Conservation (phyloP, 2,329 filamentous ascomycete genomes). For the Gnomoniopsis sp. region DNA sequence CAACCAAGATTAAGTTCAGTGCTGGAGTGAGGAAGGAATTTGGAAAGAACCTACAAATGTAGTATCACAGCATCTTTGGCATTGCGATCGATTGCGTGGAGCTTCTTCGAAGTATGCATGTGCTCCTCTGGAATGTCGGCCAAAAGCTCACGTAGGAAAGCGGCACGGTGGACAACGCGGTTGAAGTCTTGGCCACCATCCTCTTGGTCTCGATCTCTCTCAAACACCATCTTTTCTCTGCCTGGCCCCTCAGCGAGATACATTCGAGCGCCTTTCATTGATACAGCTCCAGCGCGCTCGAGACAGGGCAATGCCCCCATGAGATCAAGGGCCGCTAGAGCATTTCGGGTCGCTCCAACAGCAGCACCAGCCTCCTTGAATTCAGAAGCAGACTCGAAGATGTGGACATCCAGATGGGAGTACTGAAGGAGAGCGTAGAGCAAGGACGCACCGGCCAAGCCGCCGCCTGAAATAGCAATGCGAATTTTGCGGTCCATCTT, state of each 20-base stretch:
- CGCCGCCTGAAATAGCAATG: slow-evolving; percentile 20
- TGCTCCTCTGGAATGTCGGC: slow-evolving; percentile 17
- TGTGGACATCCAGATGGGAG: slow-evolving; percentile 1
- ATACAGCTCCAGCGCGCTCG: neutral
- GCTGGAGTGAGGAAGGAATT: neutral
- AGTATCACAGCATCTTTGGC: slow-evolving; percentile 13
- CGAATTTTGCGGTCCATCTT: slow-evolving; percentile 7
- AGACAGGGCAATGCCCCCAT: slow-evolving; percentile 11
- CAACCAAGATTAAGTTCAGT: neutral
- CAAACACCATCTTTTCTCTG: neutral
- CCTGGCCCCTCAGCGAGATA: neutral
- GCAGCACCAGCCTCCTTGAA: slow-evolving; percentile 2
- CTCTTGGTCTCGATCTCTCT: neutral
- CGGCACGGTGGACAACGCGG: slow-evolving; percentile 20
- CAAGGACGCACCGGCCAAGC: slow-evolving; percentile 20
- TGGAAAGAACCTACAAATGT: slow-evolving; percentile 8
- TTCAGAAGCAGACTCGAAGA: neutral
- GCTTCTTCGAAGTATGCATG: slow-evolving; percentile 24
- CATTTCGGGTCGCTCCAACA: neutral
- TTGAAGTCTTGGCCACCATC: slow-evolving; percentile 14
- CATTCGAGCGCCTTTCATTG: neutral
- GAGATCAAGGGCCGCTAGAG: neutral
- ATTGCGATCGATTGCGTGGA: slow-evolving; percentile 8
- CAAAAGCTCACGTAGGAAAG: slow-evolving; percentile 20
- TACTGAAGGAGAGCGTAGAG: neutral